A percentile compares a stretch with the other conserved stretches of the same genome.
Evolutionary conservation across 805 yeast species (phyloP).

Genomic region (Komagataella kurtzmanii): DNA sequence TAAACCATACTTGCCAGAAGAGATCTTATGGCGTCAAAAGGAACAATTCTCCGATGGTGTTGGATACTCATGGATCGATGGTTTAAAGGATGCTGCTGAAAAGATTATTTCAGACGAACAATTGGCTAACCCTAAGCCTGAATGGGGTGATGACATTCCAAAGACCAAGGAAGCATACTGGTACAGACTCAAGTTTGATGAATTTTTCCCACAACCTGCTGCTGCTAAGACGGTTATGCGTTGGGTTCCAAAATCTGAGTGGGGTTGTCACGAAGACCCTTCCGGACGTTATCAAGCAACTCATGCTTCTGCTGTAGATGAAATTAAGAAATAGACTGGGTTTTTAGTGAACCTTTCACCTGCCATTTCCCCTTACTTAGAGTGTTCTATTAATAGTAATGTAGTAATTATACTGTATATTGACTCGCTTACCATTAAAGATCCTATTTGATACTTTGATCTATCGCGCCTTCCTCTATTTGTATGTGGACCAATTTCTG

Average conservation of each 20-base stretch:
- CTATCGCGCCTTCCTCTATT: neutral
- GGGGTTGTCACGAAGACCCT: conserved; percentile 99
- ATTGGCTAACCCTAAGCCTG: conserved; percentile 79
- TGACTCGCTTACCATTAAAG: neutral
- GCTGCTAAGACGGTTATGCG: conserved; percentile 97
- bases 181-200: conserved; percentile 96
- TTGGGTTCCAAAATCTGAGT: conserved; percentile 99
- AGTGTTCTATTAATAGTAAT: neutral
- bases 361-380: neutral
- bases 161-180: conserved; percentile 98
- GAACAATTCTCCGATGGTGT: conserved; percentile 99
- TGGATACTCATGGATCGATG: conserved; percentile 99
- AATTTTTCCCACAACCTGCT: conserved; percentile 77
- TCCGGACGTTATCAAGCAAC: conserved; percentile 93
- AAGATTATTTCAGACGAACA: conserved; percentile 78
- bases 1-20: conserved; percentile 87
- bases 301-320: conserved; percentile 55
- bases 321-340: conserved; percentile 1
- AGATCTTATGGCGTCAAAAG: conserved; percentile 98
- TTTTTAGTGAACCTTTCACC: neutral
- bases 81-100: conserved; percentile 92
- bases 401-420: too few relatives aligned
- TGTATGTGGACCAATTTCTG: neutral
- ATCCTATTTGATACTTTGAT: neutral
- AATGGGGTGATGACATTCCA: conserved; percentile 94